A percentile compares a stretch with the other conserved stretches of the same genome.
phyloP scores from a whole-genome alignment of 2,329 filamentous ascomycete species.

The Nothopassalora personata region DNA sequence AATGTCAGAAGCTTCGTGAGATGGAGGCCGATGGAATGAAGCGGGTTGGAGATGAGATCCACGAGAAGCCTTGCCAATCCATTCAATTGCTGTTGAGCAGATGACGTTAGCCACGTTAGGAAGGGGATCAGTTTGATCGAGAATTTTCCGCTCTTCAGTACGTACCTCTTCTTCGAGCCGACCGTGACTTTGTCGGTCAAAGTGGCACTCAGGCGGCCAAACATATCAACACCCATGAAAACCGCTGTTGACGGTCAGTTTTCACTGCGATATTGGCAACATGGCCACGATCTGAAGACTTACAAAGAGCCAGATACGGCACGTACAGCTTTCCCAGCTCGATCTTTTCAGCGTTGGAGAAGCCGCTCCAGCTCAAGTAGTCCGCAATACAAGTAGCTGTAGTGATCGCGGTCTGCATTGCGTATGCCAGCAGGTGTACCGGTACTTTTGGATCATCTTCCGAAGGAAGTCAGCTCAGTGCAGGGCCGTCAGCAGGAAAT shows the following conservation, averaged over 20 bases:
- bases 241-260: conserved; percentile 28
- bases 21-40: not conserved
- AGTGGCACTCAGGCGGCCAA: conserved; percentile 25
- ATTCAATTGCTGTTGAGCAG: no score
- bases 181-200: conserved; percentile 5
- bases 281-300: conserved; percentile 25
- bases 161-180: conserved; percentile 2
- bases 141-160: not conserved
- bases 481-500: not conserved
- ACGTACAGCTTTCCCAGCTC: conserved; percentile 51
- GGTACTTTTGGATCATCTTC: conserved; percentile 54
- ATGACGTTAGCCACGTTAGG: no score
- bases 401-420: conserved; percentile 55
- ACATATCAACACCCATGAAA: conserved; percentile 43
- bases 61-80: no score
- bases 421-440: conserved; percentile 56
- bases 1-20: not conserved
- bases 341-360: conserved; percentile 43
- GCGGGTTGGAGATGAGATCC: not conserved
- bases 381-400: conserved; percentile 60
- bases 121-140: not conserved
- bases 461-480: not conserved
- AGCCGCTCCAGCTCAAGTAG: conserved; percentile 51
- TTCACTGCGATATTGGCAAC: not conserved
- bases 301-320: conserved; percentile 54